Base-by-base conservation (phyloP, 768 basidiomycete species). In the Kwoniella newhampshirensis region DNA sequence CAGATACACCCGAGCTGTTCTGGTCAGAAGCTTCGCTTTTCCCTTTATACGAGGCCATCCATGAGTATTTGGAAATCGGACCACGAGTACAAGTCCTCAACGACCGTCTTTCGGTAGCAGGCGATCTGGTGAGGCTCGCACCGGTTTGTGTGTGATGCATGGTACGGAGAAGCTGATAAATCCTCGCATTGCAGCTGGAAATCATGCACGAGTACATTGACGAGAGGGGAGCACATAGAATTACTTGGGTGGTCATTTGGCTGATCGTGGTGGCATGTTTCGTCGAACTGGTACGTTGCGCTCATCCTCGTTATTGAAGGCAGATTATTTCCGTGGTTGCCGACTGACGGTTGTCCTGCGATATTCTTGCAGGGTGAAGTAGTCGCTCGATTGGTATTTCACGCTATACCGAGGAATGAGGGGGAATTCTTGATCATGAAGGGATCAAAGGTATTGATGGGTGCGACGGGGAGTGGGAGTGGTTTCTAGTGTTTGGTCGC, bases 171-270 rank as follows among this genome's bases (percentile, higher is more conserved):
- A 18, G 2, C n/a, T 43, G 30, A 23, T n/a, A n/a, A n/a, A n/a
- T n/a, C n/a, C n/a, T n/a, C 32, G 20, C 20, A 80, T 26, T 73
- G 79, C 58, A 92, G 89, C 80, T 93, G 59, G 88, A 90, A 63
- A 87, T 88, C 41, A 93, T 96, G 63, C 92, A 96, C 66, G 90
- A 94, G 64, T 91, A 94, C 68, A 77, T 96, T 50, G 94, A 94
- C 68, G 87, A 88, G 60, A 84, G 82, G 45, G 89, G 88, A 11
- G 93, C 92, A 87, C 87, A 88, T 57, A 82, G 90, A 23, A 91
- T 94, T 68, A 96, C 92, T 2, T 85, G 84, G 84, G 84, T 86
- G 60, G 81, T 86, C 43, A 86, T 86, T 55, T 91, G 89, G 88
- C 80, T 96, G 25, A 96, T 96, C 66, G 85, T 91, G 20, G 85